Conservation (phyloP, 78 protist species). For the Emiliania huxleyi region DNA sequence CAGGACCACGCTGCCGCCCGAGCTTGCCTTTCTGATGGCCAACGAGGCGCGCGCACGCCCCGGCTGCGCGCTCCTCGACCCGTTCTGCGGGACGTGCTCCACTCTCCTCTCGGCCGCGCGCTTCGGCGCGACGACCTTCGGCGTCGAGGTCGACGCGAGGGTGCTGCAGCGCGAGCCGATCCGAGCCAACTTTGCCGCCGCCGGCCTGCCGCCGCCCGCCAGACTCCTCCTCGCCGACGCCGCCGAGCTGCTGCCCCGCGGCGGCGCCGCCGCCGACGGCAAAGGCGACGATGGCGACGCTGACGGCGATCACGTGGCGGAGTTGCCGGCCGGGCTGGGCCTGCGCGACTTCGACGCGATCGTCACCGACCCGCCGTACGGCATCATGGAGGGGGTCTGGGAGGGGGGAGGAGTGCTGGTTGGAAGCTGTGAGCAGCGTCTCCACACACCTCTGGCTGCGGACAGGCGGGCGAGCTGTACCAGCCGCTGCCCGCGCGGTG, state of each 20-base stretch:
- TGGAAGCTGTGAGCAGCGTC: too few species aligned
- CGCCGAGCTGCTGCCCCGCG: neutral
- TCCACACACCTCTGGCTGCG: too few species aligned
- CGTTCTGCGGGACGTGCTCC: conserved; percentile 35
- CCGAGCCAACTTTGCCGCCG: neutral
- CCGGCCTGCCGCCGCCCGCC: neutral
- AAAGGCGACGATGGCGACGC: too few species aligned
- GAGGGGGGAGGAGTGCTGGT: too few species aligned
- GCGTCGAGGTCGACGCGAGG: neutral
- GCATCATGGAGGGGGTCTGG: conserved; percentile 4
- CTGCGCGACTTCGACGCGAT: neutral
- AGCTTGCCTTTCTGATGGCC: neutral
- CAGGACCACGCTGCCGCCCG: neutral
- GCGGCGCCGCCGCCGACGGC: too few species aligned
- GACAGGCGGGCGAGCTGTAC: neutral
- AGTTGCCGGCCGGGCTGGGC: neutral
- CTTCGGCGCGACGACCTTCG: neutral
- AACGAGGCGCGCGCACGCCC: neutral
- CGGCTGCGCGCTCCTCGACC: neutral
- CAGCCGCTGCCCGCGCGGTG: neutral
- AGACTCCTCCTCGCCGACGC: neutral
- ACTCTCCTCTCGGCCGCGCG: neutral
- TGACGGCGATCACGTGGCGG: neutral
- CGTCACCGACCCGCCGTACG: conserved; percentile 35
- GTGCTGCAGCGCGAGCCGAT: neutral